Conservation (phyloP, 306 rosid species). For the Hippophae tibetana region DNA sequence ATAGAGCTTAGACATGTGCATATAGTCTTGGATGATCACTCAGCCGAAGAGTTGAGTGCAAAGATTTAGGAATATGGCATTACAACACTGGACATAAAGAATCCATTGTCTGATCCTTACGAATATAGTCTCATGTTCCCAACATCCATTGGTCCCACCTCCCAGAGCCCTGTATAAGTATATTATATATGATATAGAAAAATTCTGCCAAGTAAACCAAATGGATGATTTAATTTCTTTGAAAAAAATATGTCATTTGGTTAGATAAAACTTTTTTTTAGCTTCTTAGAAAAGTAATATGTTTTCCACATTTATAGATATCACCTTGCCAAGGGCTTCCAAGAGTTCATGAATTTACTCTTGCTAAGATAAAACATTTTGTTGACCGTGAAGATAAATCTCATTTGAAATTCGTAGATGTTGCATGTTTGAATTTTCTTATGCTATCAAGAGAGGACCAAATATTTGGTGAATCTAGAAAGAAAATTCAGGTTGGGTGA, state of each 20-base stretch:
- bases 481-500: slow-evolving; percentile 53
- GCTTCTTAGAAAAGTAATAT: not conserved
- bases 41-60: slow-evolving; percentile 60
- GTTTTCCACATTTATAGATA: slow-evolving; percentile 35
- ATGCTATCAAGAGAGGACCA: slow-evolving; percentile 92
- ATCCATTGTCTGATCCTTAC: slow-evolving; percentile 81
- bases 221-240: not conserved
- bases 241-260: not conserved
- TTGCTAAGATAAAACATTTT: slow-evolving; percentile 94
- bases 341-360: slow-evolving; percentile 86
- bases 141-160: slow-evolving; percentile 90
- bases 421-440: slow-evolving; percentile 64
- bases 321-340: slow-evolving; percentile 98
- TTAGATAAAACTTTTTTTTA: no score
- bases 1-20: slow-evolving; percentile 56
- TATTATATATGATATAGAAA: not conserved
- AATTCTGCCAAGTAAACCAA: no score
- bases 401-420: slow-evolving; percentile 70
- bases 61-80: slow-evolving; percentile 81
- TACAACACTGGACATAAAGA: slow-evolving; percentile 75
- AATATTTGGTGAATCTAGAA: slow-evolving; percentile 69
- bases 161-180: slow-evolving; percentile 68
- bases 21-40: slow-evolving; percentile 60
- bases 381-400: slow-evolving; percentile 90
- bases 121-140: slow-evolving; percentile 93